These are phyloP conservation scores for Prunus mongolica DNA, from an alignment of 306 rosid species.

Conservation along the genomic window DNA sequence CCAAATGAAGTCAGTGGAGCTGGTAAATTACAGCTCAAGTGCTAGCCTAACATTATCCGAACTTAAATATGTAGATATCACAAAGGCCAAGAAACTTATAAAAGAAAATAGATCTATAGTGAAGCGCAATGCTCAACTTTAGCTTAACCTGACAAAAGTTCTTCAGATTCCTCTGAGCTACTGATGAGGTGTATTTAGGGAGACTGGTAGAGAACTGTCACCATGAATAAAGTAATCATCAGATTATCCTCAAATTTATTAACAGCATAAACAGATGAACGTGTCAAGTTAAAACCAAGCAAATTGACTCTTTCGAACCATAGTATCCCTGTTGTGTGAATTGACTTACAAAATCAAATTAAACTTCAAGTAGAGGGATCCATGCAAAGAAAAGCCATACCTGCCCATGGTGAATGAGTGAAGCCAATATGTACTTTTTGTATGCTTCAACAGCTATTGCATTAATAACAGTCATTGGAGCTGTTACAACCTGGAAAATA, in stretches of 20 bases:
- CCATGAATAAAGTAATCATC: conserved; percentile 11
- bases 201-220: conserved; percentile 71
- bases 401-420: conserved; percentile 85
- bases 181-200: conserved; percentile 77
- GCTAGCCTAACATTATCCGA: not conserved
- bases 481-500: conserved; percentile 79
- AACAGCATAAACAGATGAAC: not conserved
- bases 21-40: not conserved
- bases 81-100: not conserved
- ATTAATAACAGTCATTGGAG: conserved; percentile 71
- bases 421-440: conserved; percentile 79
- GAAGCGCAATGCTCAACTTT: conserved; percentile 6
- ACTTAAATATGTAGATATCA: not conserved
- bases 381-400: conserved; percentile 39
- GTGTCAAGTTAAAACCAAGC: not conserved
- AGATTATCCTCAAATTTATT: not conserved
- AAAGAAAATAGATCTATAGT: not conserved
- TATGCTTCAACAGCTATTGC: conserved; percentile 95
- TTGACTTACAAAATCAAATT: not conserved
- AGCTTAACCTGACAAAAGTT: conserved; percentile 59
- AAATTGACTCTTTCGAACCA: not conserved
- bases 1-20: not conserved
- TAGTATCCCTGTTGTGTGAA: not conserved
- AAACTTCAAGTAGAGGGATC: not conserved
- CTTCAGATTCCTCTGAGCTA: conserved; percentile 78